These are phyloP conservation scores for Hansenula anomala DNA, from an alignment of 1,139 yeast species.

Conservation along the genomic window DNA sequence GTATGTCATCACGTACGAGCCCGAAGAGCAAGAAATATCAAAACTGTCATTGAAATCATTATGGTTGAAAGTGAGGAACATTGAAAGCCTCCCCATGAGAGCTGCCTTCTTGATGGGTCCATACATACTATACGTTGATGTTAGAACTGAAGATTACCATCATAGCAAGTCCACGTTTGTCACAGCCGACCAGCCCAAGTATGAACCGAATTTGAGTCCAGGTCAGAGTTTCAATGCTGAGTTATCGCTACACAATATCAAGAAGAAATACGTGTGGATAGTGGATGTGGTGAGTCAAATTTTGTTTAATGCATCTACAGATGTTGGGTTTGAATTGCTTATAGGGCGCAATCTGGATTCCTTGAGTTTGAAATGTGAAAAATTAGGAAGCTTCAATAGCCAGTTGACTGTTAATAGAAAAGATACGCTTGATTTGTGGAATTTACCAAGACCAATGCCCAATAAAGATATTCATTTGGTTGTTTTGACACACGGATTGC, in stretches of 20 bases:
- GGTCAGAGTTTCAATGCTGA: constrained; percentile 57
- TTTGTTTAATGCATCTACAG: constrained; percentile 66
- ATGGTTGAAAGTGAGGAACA: constrained; percentile 69
- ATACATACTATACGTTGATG: constrained; percentile 79
- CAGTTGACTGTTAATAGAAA: constrained; percentile 43
- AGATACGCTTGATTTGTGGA: constrained; percentile 77
- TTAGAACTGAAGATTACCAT: constrained; percentile 60
- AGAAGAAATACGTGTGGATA: constrained; percentile 60
- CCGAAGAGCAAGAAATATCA: constrained; percentile 25
- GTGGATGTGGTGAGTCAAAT: constrained; percentile 86
- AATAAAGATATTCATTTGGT: constrained; percentile 63
- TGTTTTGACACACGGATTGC: constrained; percentile 84
- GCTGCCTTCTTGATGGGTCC: constrained; percentile 94
- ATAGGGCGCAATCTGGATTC: constrained; percentile 48
- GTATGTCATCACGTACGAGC: constrained; percentile 39
- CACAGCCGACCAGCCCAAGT: constrained; percentile 72
- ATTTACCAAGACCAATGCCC: constrained; percentile 41
- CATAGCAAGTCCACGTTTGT: constrained; percentile 50
- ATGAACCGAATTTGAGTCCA: constrained; percentile 71
- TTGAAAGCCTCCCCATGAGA: constrained; percentile 67
- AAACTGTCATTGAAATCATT: constrained; percentile 28
- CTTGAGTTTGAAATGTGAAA: constrained; percentile 23
- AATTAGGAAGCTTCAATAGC: constrained; percentile 20
- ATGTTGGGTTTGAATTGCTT: constrained; percentile 63
- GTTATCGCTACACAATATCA: constrained; percentile 39